Evolutionary conservation across 805 yeast genomes (phyloP).

Genomic region (Kurtzmaniella cleridarum): DNA sequence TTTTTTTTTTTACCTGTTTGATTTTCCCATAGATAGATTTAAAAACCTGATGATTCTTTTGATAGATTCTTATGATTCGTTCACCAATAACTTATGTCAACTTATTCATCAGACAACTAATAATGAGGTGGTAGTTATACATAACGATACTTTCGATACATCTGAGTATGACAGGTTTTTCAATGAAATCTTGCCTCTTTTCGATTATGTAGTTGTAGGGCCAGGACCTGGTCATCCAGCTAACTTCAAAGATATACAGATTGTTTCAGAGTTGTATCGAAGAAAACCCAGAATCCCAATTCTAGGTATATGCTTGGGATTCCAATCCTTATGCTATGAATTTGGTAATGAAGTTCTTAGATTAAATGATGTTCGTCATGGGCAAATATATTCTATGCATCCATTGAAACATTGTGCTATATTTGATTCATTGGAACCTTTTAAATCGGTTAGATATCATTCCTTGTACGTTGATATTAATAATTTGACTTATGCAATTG

Average conservation of each 20-base stretch:
- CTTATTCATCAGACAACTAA: conserved; percentile 52
- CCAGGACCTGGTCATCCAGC: conserved; percentile 97
- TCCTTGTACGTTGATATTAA: conserved; percentile 56
- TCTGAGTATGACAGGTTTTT: conserved; percentile 31
- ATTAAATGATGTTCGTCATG: conserved; percentile 67
- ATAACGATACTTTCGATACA: conserved; percentile 50
- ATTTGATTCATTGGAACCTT: conserved; percentile 12
- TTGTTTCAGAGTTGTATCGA: conserved; percentile 54
- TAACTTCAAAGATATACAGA: conserved; percentile 59
- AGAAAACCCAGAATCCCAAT: conserved; percentile 47
- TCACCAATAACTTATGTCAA: conserved; percentile 73
- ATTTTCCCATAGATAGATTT: background rate
- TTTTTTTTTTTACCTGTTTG: background rate
- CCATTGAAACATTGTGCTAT: conserved; percentile 29
- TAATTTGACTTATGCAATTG: conserved; percentile 26
- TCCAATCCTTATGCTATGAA: conserved; percentile 70
- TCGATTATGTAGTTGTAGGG: conserved; percentile 80
- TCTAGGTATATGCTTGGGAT: conserved; percentile 90
- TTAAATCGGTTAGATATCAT: conserved; percentile 82
- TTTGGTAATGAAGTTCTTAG: conserved; percentile 53
- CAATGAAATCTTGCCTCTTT: conserved; percentile 37
- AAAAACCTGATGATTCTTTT: conserved; percentile 47
- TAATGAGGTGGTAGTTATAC: conserved; percentile 50
- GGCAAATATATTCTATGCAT: conserved; percentile 63
- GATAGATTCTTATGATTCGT: conserved; percentile 93